A percentile compares a stretch with the other conserved stretches of the same genome.
Evolutionary conservation across 352 stramenopile genomes (phyloP).

Genomic region (Pythium utonaiense): DNA sequence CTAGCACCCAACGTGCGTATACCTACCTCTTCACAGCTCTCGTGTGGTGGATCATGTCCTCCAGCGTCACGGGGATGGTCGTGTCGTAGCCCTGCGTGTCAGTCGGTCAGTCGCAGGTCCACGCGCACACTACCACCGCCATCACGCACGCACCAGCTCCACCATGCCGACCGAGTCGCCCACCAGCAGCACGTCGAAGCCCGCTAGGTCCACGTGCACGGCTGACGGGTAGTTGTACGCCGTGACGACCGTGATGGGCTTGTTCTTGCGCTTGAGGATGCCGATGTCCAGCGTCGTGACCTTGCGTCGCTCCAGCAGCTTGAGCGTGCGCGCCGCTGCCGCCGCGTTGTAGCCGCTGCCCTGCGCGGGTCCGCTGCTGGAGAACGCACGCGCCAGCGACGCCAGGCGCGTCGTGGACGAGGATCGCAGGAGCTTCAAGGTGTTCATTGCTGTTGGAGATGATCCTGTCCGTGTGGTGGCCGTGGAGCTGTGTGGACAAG

Average conservation of each 20-base stretch:
- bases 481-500: not conserved
- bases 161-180: slow-evolving; percentile 99
- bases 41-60: slow-evolving; percentile 99
- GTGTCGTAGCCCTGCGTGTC: slow-evolving; percentile 72
- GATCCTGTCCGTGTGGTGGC: no score
- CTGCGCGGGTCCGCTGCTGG: slow-evolving; percentile 3
- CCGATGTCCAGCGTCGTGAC: slow-evolving; percentile 80
- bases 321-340: slow-evolving; percentile 62
- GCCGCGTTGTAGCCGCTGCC: slow-evolving; percentile 41
- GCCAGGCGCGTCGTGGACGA: not conserved
- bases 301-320: slow-evolving; percentile 83
- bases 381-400: slow-evolving; percentile 6
- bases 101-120: not conserved
- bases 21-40: slow-evolving; percentile 90
- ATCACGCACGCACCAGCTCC: slow-evolving; percentile 95
- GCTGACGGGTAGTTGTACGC: slow-evolving; percentile 97
- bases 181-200: slow-evolving; percentile 97
- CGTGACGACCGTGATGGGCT: slow-evolving; percentile 99
- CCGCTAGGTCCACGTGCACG: slow-evolving; percentile 96
- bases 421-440: not conserved
- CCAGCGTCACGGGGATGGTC: slow-evolving; percentile 93
- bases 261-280: slow-evolving; percentile 91
- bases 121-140: not conserved
- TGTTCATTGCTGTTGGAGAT: not conserved
- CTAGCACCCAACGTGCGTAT: not conserved